Evolutionary conservation across 176 grass and related monocot genomes (phyloP).

Genomic region (Hordeum vulgare): MorexV3_pseudomolecules_assembly NC_058524.1:627920852-627921351

Average conservation of each 20-base stretch:
- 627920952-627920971: slow-evolving; percentile 91
- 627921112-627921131: slow-evolving; percentile 92
- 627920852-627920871: slow-evolving; percentile 58
- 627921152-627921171: slow-evolving; percentile 77
- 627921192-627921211: slow-evolving; percentile 78
- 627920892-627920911: slow-evolving; percentile 80
- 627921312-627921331: slow-evolving; percentile 90
- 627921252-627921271: slow-evolving; percentile 89
- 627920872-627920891: slow-evolving; percentile 75
- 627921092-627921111: slow-evolving; percentile 72
- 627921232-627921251: slow-evolving; percentile 90
- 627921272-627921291: slow-evolving; percentile 88
- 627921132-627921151: slow-evolving; percentile 60
- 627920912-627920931: slow-evolving; percentile 85
- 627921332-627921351: slow-evolving; percentile 61
- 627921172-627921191: slow-evolving; percentile 87
- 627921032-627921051: slow-evolving; percentile 86
- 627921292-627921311: slow-evolving; percentile 93
- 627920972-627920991: slow-evolving; percentile 88
- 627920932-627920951: slow-evolving; percentile 92
- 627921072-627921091: slow-evolving; percentile 79
- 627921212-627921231: slow-evolving; percentile 85
- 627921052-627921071: slow-evolving; percentile 79
- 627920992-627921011: slow-evolving; percentile 86
- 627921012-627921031: slow-evolving; percentile 88